phyloP scores from a whole-genome alignment of 495 filamentous ascomycete species.

The Tuber microsphaerosporum region DNA sequence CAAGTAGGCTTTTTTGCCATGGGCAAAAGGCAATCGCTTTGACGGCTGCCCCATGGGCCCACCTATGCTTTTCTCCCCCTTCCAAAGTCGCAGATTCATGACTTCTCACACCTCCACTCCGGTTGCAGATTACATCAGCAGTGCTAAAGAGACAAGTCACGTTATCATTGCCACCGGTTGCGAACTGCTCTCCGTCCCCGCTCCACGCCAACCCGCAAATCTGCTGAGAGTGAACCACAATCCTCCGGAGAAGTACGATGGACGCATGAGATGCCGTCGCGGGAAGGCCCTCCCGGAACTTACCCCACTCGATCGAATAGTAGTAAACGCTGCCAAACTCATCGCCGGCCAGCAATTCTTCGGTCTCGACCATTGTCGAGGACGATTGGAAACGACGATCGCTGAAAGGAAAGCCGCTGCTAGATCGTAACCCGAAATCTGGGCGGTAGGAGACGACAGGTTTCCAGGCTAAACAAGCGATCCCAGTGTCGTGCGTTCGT shows the following conservation, averaged over 20 bases:
- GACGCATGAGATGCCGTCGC: slow-evolving; percentile 44
- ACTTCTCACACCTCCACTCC: slow-evolving; percentile 12
- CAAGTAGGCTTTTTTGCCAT: slow-evolving; percentile 80
- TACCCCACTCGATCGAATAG: slow-evolving; percentile 84
- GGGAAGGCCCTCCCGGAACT: slow-evolving; percentile 18
- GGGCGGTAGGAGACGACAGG: slow-evolving; percentile 43
- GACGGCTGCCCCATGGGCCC: slow-evolving; percentile 77
- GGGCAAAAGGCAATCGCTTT: slow-evolving; percentile 98
- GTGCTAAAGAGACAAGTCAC: slow-evolving; percentile 72
- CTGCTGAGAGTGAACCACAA: slow-evolving; percentile 77
- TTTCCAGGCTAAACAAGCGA: slow-evolving; percentile 72
- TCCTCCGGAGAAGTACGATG: slow-evolving; percentile 68
- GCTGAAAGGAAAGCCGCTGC: slow-evolving; percentile 22
- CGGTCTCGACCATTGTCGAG: slow-evolving; percentile 48
- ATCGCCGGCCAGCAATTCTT: slow-evolving; percentile 84
- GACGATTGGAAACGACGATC: slow-evolving; percentile 9
- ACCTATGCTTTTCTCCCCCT: slow-evolving; percentile 62
- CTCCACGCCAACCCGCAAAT: slow-evolving; percentile 92
- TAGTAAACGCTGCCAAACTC: slow-evolving; percentile 80
- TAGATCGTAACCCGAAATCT: slow-evolving; percentile 7
- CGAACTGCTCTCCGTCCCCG: slow-evolving; percentile 64
- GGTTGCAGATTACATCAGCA: slow-evolving; percentile 50
- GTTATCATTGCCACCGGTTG: slow-evolving; percentile 90
- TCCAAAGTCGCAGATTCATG: slow-evolving; percentile 33
- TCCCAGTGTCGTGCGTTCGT: slow-evolving; percentile 57